Conservation (phyloP, 2,329 filamentous ascomycete species). For the Ophiostoma perfectum region DNA sequence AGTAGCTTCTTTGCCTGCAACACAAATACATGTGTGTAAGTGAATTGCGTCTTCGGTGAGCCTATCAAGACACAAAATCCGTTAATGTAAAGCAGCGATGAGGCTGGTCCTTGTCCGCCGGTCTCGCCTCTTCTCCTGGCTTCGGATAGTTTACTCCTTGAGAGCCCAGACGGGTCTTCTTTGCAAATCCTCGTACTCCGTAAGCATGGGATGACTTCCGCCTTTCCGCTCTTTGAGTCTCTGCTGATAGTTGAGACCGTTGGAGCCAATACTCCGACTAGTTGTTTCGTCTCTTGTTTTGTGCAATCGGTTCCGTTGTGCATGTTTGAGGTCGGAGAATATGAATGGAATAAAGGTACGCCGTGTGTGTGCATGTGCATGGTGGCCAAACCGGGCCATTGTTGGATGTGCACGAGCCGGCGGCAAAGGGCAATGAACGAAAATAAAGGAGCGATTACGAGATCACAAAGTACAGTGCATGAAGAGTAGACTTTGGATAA, state of each 20-base stretch:
- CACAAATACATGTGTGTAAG: background rate
- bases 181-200: too few relatives aligned
- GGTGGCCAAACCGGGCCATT: background rate
- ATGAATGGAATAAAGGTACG: conserved; percentile 1
- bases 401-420: background rate
- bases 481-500: too few relatives aligned
- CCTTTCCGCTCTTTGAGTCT: too few relatives aligned
- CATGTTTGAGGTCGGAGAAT: conserved; percentile 2
- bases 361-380: background rate
- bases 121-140: too few relatives aligned
- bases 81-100: background rate
- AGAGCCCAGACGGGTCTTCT: too few relatives aligned
- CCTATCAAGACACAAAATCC: background rate
- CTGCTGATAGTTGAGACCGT: too few relatives aligned
- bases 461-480: too few relatives aligned
- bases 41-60: background rate
- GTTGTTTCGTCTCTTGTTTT: conserved; percentile 4
- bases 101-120: too few relatives aligned
- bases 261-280: background rate
- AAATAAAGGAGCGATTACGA: too few relatives aligned
- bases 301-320: background rate
- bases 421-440: too few relatives aligned
- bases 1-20: background rate
- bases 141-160: too few relatives aligned
- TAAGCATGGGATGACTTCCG: too few relatives aligned